These are phyloP conservation scores for Rosa rugosa DNA, from an alignment of 306 rosid genomes.

Conservation along the genomic window DNA sequence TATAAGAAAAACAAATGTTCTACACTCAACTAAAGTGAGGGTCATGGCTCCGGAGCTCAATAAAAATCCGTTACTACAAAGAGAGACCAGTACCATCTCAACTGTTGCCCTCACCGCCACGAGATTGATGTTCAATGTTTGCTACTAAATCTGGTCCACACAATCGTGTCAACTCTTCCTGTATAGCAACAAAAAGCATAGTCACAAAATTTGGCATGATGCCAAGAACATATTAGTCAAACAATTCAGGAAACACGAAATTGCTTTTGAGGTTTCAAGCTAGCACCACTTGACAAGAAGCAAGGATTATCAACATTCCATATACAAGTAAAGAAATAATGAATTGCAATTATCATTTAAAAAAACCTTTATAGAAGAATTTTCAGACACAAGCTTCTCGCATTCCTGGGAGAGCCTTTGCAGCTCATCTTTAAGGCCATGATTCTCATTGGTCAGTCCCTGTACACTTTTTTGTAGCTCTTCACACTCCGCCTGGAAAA, in stretches of 20 bases:
- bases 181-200: slow-evolving; percentile 22
- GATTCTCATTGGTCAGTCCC: slow-evolving; percentile 67
- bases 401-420: slow-evolving; percentile 87
- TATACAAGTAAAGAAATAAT: background rate
- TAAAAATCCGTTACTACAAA: slow-evolving; percentile 38
- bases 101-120: slow-evolving; percentile 34
- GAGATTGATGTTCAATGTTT: slow-evolving; percentile 47
- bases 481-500: slow-evolving; percentile 89
- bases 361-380: slow-evolving; percentile 70
- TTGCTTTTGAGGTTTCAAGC: background rate
- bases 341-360: background rate
- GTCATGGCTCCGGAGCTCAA: slow-evolving; percentile 35
- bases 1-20: slow-evolving; percentile 39
- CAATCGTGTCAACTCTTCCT: slow-evolving; percentile 84
- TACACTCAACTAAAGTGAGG: slow-evolving; percentile 35
- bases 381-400: slow-evolving; percentile 79
- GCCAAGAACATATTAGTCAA: background rate
- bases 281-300: background rate
- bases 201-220: slow-evolving; percentile 1
- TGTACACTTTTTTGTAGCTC: slow-evolving; percentile 90
- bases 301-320: background rate
- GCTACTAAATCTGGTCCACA: slow-evolving; percentile 82
- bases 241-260: background rate
- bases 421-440: slow-evolving; percentile 70
- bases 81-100: slow-evolving; percentile 14